phyloP scores from a whole-genome alignment of 768 basidiomycete species.

The Pleurotus cornucopiae region DNA sequence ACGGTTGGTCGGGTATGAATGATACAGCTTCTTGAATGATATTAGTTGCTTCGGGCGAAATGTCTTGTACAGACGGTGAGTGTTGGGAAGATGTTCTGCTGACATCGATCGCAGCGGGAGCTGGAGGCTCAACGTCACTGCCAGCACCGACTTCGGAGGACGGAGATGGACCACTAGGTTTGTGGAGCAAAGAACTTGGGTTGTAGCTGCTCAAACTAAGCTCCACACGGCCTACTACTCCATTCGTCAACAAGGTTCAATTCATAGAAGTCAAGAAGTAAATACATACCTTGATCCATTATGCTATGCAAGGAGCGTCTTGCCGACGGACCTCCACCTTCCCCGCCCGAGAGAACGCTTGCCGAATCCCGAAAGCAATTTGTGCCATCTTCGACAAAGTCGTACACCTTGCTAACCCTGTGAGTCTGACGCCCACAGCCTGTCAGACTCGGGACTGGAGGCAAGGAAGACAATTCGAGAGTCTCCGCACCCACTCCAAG shows the following conservation, averaged over 20 bases:
- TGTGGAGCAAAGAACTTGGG: slow-evolving; percentile 30
- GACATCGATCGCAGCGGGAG: too few species aligned
- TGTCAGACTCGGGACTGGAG: neutral
- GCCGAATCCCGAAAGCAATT: slow-evolving; percentile 8
- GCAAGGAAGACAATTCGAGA: neutral
- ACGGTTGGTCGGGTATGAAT: neutral
- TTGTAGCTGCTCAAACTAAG: slow-evolving; percentile 33
- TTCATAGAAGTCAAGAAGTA: too few species aligned
- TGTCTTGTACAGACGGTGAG: neutral
- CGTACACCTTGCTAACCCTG: slow-evolving; percentile 11
- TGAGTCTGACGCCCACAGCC: neutral
- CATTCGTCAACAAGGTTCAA: neutral
- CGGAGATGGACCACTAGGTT: slow-evolving; percentile 38
- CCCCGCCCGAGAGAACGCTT: slow-evolving; percentile 10
- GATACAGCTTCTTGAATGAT: neutral
- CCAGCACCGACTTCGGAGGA: slow-evolving; percentile 32
- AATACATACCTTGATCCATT: slow-evolving; percentile 45
- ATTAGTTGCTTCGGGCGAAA: neutral
- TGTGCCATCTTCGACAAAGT: slow-evolving; percentile 16
- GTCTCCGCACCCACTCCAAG: slow-evolving; percentile 15
- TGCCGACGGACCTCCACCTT: slow-evolving; percentile 27
- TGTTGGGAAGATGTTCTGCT: neutral
- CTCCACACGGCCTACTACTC: slow-evolving; percentile 44
- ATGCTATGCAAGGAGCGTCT: slow-evolving; percentile 33
- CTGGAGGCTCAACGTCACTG: slow-evolving; percentile 2